Evolutionary conservation across 345 rosid genomes (phyloP).

Genomic region (Turnera subulata): DNA sequence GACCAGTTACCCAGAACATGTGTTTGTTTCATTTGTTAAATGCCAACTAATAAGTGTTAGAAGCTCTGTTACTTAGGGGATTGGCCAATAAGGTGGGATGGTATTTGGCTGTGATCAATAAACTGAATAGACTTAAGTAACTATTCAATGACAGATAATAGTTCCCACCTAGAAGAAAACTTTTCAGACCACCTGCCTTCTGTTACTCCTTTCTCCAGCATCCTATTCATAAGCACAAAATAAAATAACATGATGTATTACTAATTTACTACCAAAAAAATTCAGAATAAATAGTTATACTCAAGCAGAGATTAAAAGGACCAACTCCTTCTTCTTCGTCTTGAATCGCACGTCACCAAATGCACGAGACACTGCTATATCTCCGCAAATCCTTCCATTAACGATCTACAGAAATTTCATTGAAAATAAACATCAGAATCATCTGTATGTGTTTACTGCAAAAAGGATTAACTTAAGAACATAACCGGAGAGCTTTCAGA

Average conservation of each 20-base stretch:
- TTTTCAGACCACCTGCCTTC: constrained; percentile 91
- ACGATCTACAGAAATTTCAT: constrained; percentile 40
- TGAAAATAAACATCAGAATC: constrained; percentile 12
- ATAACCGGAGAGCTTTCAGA: neutral
- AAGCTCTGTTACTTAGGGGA: too few relatives aligned
- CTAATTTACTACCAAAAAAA: neutral
- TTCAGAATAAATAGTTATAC: neutral
- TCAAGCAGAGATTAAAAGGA: constrained; percentile 18
- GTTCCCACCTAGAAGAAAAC: constrained; percentile 67
- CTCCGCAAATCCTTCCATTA: constrained; percentile 94
- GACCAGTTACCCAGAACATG: too few relatives aligned
- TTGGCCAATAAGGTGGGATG: too few relatives aligned
- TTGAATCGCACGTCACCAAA: constrained; percentile 89
- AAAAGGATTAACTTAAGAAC: neutral
- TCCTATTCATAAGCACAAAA: constrained; percentile 40
- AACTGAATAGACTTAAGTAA: too few relatives aligned
- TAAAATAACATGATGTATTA: neutral
- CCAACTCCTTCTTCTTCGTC: constrained; percentile 81
- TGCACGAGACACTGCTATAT: constrained; percentile 92
- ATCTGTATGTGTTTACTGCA: constrained; percentile 3
- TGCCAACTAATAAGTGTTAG: too few relatives aligned
- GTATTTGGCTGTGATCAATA: too few relatives aligned
- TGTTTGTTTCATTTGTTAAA: too few relatives aligned
- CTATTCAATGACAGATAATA: neutral
- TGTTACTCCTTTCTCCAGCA: constrained; percentile 80